Evolutionary conservation across 352 stramenopile species (phyloP).

Genomic region (Pythium sp.): DNA sequence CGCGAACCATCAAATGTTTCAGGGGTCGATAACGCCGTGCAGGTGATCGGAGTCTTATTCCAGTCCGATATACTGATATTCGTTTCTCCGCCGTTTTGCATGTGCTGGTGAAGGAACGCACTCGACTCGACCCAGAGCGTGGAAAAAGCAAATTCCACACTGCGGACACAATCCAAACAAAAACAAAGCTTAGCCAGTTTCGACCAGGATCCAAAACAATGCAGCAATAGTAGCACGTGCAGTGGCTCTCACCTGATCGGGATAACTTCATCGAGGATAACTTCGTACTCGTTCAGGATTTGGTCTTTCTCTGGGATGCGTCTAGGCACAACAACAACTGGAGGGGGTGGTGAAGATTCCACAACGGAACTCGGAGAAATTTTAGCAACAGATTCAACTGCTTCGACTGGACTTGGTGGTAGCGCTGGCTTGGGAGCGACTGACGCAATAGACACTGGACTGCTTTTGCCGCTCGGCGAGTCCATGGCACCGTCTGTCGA

Average conservation of each 20-base stretch:
- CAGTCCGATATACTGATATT: constrained; percentile 56
- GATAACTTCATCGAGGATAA: constrained; percentile 68
- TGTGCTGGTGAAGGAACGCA: constrained; percentile 41
- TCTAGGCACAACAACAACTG: neutral
- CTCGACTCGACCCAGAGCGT: constrained; percentile 64
- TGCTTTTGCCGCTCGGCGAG: constrained; percentile 15
- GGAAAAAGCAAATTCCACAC: constrained; percentile 59
- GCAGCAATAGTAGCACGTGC: neutral
- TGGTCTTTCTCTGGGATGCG: constrained; percentile 42
- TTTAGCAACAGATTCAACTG: neutral
- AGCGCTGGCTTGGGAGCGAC: constrained; percentile 13
- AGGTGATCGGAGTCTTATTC: constrained; percentile 37
- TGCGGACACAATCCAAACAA: constrained; percentile 16
- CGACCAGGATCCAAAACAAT: neutral
- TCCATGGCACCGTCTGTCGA: constrained; percentile 2
- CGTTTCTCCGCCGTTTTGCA: constrained; percentile 50
- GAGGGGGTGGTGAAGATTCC: constrained; percentile 12
- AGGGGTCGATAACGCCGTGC: constrained; percentile 50
- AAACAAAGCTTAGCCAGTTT: neutral
- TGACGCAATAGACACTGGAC: constrained; percentile 17
- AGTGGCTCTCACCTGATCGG: constrained; percentile 52
- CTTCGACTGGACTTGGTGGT: neutral
- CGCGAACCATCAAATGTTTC: constrained; percentile 68
- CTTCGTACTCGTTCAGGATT: constrained; percentile 65
- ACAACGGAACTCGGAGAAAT: neutral